Conservation (phyloP, 192 early-diverging fungal species). For the Chytriomyces sp. region DNA sequence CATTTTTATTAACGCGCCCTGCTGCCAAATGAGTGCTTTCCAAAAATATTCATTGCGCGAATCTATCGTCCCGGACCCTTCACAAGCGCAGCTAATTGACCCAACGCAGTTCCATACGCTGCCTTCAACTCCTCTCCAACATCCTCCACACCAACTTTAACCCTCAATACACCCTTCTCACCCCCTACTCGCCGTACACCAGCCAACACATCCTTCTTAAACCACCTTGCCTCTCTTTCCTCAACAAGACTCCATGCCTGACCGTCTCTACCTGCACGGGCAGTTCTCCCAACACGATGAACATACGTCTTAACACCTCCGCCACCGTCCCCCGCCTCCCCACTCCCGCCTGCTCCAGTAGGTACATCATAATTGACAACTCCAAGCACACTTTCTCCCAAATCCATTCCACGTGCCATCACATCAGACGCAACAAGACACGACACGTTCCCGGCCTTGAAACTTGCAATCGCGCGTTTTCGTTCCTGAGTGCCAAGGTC, state of each 20-base stretch:
- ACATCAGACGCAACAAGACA: conserved; percentile 84
- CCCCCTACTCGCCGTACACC: conserved; percentile 12
- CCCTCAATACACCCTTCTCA: conserved; percentile 1
- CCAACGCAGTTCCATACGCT: conserved; percentile 19
- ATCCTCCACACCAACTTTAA: conserved; percentile 27
- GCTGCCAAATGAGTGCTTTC: no score
- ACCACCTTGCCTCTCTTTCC: conserved; percentile 49
- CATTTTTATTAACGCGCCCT: no score
- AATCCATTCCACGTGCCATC: conserved; percentile 91
- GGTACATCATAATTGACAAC: conserved; percentile 96
- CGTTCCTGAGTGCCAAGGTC: conserved; percentile 40
- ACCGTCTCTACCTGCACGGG: conserved; percentile 85
- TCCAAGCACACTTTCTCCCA: conserved; percentile 69
- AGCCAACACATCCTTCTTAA: conserved; percentile 43
- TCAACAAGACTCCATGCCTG: conserved; percentile 48
- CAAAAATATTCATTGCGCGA: no score
- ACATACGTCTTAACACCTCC: conserved; percentile 75
- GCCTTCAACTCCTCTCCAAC: not conserved
- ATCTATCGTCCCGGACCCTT: not conserved
- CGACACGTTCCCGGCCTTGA: conserved; percentile 28
- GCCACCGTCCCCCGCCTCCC: not conserved
- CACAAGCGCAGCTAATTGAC: conserved; percentile 2
- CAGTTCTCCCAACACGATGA: conserved; percentile 95
- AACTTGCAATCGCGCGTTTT: conserved; percentile 33
- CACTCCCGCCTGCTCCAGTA: conserved; percentile 54